Evolutionary conservation across 805 yeast genomes (phyloP), one percentile per base, ranked within the genome.

Genomic region (Clavispora asparagi): DNA sequence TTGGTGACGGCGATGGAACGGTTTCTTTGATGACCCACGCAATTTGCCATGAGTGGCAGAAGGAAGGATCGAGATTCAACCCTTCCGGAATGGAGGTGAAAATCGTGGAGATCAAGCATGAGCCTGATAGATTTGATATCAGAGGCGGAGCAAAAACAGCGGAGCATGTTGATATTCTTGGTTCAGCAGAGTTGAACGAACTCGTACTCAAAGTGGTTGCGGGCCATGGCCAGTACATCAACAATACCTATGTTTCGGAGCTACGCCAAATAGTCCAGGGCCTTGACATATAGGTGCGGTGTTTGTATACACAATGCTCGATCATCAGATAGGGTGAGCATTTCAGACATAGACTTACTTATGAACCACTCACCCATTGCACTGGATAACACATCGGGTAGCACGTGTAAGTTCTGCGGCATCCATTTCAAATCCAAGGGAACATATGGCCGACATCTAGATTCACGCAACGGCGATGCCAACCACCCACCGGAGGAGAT

Each of bases 91-190:
- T 80, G 1, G 58, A 72, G 16, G 95, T 92, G 17, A 91, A 80
- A 19, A 75, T 90, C 41, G 96, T 92, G 12, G 99, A 94, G 67
- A 85, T 94, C 71, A 78, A 79, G 57, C 97, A 94, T 59, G 95
- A 91, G 61, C 99, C 99, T 0, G 96, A 88, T 59, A 71, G 87
- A 54, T 90, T 87, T 58, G 99, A 94, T 68, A 87, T 94, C 30
- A 78, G 99, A 53, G 99, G 99, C 25, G 99, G 99, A 12, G 95
- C 97, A 10, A 87, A 86, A 62, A 92, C 97, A 0, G 97, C 98
- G 1, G 99, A 94, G 58, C 99, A 94, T 64, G 99, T 94, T 27
- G 99, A 94, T 62, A 91, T 94, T 40, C 72, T 94, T 40, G 99
- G 99, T 2, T 82, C 95, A 51, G 88, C 97, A 1, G 95, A 85